phyloP scores from a whole-genome alignment of 768 basidiomycete genomes.

The Albatrellus ellisii region DNA sequence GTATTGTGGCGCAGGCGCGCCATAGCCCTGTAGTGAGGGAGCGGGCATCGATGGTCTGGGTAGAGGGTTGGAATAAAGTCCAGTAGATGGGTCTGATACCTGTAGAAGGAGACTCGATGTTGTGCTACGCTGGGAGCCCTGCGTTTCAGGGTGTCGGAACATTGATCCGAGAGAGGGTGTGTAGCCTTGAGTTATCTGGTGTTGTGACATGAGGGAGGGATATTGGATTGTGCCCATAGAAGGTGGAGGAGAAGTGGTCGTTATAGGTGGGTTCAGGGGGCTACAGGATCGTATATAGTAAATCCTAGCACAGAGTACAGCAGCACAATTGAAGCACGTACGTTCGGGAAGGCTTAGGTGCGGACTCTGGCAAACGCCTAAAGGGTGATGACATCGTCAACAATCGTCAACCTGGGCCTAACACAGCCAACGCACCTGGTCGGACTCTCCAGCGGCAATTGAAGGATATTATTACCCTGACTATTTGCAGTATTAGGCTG shows the following conservation, averaged over 20 bases:
- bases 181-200: conserved; percentile 70
- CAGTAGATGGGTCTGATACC: conserved; percentile 12
- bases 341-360: conserved; percentile 12
- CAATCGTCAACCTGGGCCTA: not conserved
- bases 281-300: conserved; percentile 3
- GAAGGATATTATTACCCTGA: too few species aligned
- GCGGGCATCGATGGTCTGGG: conserved; percentile 9
- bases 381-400: not conserved
- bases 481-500: too few species aligned
- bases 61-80: conserved; percentile 12
- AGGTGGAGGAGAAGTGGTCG: conserved; percentile 60
- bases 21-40: not conserved
- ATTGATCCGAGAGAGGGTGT: conserved; percentile 66
- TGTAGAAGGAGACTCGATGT: conserved; percentile 10
- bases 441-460: conserved; percentile 55
- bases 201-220: conserved; percentile 66
- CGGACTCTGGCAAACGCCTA: conserved; percentile 24
- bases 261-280: conserved; percentile 33
- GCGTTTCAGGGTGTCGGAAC: conserved; percentile 28
- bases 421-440: conserved; percentile 17
- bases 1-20: not conserved
- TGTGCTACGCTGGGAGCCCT: conserved; percentile 10
- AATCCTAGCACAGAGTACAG: not conserved
- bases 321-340: conserved; percentile 9
- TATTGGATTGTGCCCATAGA: conserved; percentile 37